Base-by-base conservation (phyloP, 2,329 filamentous ascomycete species). In the Fusarium annulatum region DNA sequence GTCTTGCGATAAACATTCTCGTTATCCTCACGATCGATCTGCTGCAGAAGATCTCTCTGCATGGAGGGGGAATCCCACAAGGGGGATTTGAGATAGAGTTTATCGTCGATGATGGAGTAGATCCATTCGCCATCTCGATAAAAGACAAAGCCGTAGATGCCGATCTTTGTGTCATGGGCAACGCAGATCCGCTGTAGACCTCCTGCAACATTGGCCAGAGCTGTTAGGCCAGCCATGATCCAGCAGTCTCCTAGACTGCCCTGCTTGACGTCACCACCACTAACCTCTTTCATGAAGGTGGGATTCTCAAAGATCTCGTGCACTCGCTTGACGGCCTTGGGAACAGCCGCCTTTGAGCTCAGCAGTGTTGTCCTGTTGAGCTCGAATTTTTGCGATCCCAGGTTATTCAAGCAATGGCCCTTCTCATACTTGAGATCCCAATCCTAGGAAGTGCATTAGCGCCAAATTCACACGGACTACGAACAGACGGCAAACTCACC, bases 111-210 rank as follows among this genome's bases (percentile, higher is more conserved):
- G 70, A 97, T 95, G 65, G 93, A 95, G 76, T 95, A 94, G 64
- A 96, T 93, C 95, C 94, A 97, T 82, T 96, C 94, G 60, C 94
- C 94, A 78, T 97, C 94, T 79, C 94, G 86, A 80, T 93, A 93
- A 80, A 97, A 97, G 55, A 97, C 93, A 78, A 97, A 97, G 3
- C 94, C 94, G 77, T 97, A 97, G 7, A 97, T 94, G 14, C 94
- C 94, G 57, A 96, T 91, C 72, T 81, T 86, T 15, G 88, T 89
- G 75, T 97, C 89, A 48, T 92, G 90, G 51, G 91, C 92, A 36
- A 97, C 92, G 76, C 94, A 97, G 12, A 94, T 88, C 23, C 89
- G 88, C 77, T 93, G 87, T 61, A 97, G 91, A 19, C 93, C 86
- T 3, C 88, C 90, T 52, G 91, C 85, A 68, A 93, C 92, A 71